phyloP scores from a whole-genome alignment of 768 basidiomycete species.

The Boletus vermiculosoides region DNA sequence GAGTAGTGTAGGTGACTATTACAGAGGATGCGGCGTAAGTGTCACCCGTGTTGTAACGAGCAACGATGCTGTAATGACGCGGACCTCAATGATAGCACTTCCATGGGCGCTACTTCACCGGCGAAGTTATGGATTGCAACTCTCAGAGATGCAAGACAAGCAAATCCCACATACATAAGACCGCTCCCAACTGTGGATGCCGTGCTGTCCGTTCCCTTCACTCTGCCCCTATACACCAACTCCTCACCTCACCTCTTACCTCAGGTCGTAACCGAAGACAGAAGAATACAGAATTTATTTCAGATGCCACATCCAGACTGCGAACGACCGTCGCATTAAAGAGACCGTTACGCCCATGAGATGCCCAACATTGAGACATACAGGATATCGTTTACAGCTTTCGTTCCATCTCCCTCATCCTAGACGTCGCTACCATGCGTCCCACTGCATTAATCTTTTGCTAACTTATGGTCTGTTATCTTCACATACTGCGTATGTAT shows the following conservation, averaged over 20 bases:
- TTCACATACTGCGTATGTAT: slow-evolving; percentile 17
- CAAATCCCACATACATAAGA: slow-evolving; percentile 34
- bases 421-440: slow-evolving; percentile 17
- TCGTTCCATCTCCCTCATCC: background rate
- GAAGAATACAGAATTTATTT: slow-evolving; percentile 38
- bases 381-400: background rate
- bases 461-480: slow-evolving; percentile 20
- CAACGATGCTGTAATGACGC: slow-evolving; percentile 5
- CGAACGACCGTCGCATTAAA: slow-evolving; percentile 18
- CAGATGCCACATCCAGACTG: slow-evolving; percentile 37
- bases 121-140: slow-evolving; percentile 32
- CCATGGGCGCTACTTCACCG: slow-evolving; percentile 39
- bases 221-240: slow-evolving; percentile 10
- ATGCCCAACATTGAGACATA: slow-evolving; percentile 1
- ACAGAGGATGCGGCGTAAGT: slow-evolving; percentile 38
- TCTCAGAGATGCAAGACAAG: slow-evolving; percentile 35
- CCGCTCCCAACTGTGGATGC: slow-evolving; percentile 36
- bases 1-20: slow-evolving; percentile 36
- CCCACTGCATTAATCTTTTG: slow-evolving; percentile 5
- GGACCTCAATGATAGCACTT: slow-evolving; percentile 29
- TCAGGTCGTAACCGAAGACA: slow-evolving; percentile 36
- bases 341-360: background rate
- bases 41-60: background rate
- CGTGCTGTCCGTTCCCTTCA: slow-evolving; percentile 19
- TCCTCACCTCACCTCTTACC: background rate